Conservation (phyloP, 441 rosid genomes). For the Euphorbia corollata region DNA sequence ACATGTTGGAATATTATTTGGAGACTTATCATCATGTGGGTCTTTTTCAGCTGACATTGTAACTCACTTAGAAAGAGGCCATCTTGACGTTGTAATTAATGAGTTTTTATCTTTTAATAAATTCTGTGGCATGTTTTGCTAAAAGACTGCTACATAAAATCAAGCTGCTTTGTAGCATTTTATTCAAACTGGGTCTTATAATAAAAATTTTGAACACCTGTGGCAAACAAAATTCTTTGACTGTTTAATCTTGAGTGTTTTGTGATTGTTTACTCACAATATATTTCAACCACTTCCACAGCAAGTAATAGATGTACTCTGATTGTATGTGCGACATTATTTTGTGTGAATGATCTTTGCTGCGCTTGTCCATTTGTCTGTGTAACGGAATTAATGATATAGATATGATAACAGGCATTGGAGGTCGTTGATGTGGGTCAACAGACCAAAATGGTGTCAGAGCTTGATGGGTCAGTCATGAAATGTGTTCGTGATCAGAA, state of each 20-base stretch:
- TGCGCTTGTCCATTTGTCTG: constrained; percentile 9
- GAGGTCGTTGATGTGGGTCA: constrained; percentile 78
- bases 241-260: neutral
- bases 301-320: neutral
- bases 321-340: neutral
- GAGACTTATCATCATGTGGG: neutral
- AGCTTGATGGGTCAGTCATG: constrained; percentile 80
- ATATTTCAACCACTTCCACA: neutral
- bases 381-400: constrained; percentile 19
- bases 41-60: neutral
- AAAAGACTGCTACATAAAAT: neutral
- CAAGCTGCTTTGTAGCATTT: neutral
- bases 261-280: neutral
- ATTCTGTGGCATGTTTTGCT: neutral
- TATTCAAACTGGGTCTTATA: neutral
- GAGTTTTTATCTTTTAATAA: neutral
- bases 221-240: neutral
- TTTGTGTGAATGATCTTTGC: constrained; percentile 1
- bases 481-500: constrained; percentile 95
- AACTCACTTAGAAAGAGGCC: neutral
- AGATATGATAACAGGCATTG: constrained; percentile 51
- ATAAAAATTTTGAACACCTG: neutral
- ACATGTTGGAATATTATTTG: neutral
- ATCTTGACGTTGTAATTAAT: neutral
- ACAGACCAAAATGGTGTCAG: constrained; percentile 63